Percentiles rank a stretch among this genome's conserved stretches.
Conservation (phyloP, 2,329 filamentous ascomycete genomes). For the Sporothrix pseudoabietina region DNA sequence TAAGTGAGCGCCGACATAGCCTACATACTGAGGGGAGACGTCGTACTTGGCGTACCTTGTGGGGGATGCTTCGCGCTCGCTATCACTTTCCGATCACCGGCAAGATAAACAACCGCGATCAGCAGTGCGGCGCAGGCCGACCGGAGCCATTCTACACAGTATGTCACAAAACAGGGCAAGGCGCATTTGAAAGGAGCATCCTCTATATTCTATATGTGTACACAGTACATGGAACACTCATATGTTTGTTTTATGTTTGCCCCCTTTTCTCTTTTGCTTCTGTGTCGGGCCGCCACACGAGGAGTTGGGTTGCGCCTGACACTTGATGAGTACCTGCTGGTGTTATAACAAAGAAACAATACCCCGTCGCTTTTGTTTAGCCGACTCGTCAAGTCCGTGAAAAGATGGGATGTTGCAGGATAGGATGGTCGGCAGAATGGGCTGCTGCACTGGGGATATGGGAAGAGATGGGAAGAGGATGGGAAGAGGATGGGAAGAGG, state of each 20-base stretch:
- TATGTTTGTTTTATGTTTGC: too few species aligned
- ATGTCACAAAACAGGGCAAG: neutral
- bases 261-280: neutral
- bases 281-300: neutral
- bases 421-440: neutral
- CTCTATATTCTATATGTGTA: neutral
- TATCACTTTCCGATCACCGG: slow-evolving; percentile 22
- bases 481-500: neutral
- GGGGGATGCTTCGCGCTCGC: slow-evolving; percentile 12
- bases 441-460: neutral
- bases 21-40: neutral
- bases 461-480: neutral
- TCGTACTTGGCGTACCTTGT: slow-evolving; percentile 4
- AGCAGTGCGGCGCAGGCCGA: slow-evolving; percentile 2
- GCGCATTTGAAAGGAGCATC: neutral
- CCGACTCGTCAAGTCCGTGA: neutral
- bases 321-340: neutral
- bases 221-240: too few species aligned
- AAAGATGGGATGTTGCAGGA: neutral
- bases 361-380: neutral
- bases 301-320: neutral
- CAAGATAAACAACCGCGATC: slow-evolving; percentile 14
- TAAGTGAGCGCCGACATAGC: neutral
- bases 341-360: neutral
- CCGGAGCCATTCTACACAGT: neutral